Base-by-base conservation (phyloP, 495 filamentous ascomycete species). In the Lentithecium fluviatile region DNA sequence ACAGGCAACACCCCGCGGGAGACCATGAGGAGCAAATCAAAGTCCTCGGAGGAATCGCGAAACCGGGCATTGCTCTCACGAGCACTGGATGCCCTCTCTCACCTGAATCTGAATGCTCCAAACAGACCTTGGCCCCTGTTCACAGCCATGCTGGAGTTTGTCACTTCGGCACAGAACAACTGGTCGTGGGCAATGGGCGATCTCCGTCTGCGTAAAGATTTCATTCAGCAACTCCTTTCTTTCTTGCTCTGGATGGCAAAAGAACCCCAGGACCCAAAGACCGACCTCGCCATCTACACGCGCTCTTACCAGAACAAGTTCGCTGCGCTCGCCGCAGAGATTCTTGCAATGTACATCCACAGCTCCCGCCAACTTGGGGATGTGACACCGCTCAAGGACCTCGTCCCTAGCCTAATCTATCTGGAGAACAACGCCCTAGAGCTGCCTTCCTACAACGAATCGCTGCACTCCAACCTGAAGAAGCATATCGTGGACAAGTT, bases 311-410 rank as follows among this genome's bases (percentile, higher is more conserved):
- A 88, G 65, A 85, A 85, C 37, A 80, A 86, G 47, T 88, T 93
- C 60, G 88, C 89, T 6, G 87, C 90, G 17, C 85, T 88, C 58
- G 83, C 94, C 57, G 88, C 89, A 17, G 89, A 96, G 66, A 85
- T 95, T 47, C 83, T 96, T 43, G 86, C 93, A n/a, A 90, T 97
- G 77, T 90, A 93, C 72, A 73, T 96, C 19, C 92, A 96, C 72
- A 84, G 88, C 47, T 77, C 85, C 19, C 87, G 89, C 36, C 88
- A 95, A 70, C 78, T 84, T 49, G 82, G 83, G n/a, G 81, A 86
- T 66, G 76, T 77, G 8, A 75, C 79, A 0, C 85, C 91, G 58
- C 78, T 88, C 17, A 84, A 82, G 43, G 82, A 84, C 2, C 70
- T 97, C 0, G 79, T 90, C 37, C 82, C 85, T 11, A 82, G 88